Conservation (phyloP, 2,329 filamentous ascomycete genomes). For the Pyricularia sp. region DNA sequence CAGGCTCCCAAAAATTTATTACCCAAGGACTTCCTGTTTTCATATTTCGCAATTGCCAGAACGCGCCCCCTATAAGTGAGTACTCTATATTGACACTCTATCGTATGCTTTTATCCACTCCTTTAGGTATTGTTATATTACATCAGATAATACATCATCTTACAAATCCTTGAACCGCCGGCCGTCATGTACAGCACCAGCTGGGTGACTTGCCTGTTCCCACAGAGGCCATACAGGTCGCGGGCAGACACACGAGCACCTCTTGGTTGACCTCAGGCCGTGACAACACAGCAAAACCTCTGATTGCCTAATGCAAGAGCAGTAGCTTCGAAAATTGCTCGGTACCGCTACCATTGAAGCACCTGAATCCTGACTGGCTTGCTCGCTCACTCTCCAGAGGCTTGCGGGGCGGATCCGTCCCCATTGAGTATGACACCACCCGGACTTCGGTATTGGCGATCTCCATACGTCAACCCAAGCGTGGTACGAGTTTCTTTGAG, state of each 20-base stretch:
- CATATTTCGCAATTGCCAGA: not conserved
- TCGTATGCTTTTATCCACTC: not conserved
- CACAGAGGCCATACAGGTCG: not conserved
- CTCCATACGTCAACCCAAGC: conserved; percentile 4
- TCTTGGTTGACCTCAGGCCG: no score
- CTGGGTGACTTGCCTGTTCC: not conserved
- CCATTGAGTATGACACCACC: not conserved
- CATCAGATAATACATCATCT: not conserved
- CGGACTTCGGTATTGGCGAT: not conserved
- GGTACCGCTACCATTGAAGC: not conserved
- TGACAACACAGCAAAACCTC: no score
- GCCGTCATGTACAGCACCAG: not conserved
- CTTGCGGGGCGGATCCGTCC: not conserved
- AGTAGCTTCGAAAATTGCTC: no score
- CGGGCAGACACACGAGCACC: not conserved
- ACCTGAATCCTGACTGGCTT: not conserved
- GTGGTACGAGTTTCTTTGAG: not conserved
- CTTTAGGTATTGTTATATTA: not conserved
- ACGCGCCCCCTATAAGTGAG: not conserved
- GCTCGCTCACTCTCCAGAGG: not conserved
- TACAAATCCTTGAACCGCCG: not conserved
- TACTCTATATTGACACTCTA: not conserved
- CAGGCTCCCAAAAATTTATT: not conserved
- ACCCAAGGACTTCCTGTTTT: not conserved
- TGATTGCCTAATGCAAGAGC: no score